Conservation (phyloP, 345 rosid species). For the Capsella bursapastoris region DNA sequence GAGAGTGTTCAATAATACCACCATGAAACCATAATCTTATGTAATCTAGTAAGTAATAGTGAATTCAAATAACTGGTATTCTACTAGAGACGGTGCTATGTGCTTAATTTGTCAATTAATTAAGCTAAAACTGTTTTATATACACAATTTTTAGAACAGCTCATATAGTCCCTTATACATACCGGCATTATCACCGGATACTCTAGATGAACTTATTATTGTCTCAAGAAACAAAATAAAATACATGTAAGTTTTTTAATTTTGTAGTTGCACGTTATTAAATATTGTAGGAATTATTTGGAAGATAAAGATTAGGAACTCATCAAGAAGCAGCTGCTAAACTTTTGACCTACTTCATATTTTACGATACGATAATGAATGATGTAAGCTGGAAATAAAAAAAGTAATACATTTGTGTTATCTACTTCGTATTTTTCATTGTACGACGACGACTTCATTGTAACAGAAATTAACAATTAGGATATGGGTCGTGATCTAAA, state of each 20-base stretch:
- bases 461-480: background rate
- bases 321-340: conserved; percentile 5
- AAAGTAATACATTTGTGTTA: background rate
- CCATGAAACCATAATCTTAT: background rate
- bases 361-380: conserved; percentile 6
- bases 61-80: background rate
- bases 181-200: background rate
- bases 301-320: conserved; percentile 16
- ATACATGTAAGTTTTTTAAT: background rate
- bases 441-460: conserved; percentile 22
- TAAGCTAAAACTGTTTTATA: background rate
- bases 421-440: conserved; percentile 21
- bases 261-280: background rate
- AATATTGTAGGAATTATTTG: background rate
- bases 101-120: background rate
- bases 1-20: background rate
- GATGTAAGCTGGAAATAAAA: conserved; percentile 6
- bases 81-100: background rate
- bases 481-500: conserved; percentile 31
- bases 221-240: background rate
- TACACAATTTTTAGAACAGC: background rate
- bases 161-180: background rate
- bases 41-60: background rate
- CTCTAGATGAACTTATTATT: background rate
- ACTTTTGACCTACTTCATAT: conserved; percentile 13